Conservation (phyloP, 164 flowering plant species). For the Tetrastigma voinierianum region DNA sequence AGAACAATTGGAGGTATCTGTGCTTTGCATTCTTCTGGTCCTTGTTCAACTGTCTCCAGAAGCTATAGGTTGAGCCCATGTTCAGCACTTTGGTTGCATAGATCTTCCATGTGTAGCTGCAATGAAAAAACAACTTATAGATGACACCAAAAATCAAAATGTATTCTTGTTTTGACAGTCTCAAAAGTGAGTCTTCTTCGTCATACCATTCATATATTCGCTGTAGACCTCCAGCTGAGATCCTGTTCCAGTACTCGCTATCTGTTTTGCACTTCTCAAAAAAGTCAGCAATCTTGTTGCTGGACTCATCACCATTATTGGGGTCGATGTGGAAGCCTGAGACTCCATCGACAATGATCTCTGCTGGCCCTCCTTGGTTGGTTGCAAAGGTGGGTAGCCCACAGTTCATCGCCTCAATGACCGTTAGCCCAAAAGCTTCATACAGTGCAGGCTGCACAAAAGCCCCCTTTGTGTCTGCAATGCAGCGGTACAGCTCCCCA, state of each 20-base stretch:
- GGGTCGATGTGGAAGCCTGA: conserved; percentile 93
- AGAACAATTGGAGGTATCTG: conserved; percentile 78
- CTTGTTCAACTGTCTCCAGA: conserved; percentile 78
- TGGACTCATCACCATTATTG: conserved; percentile 70
- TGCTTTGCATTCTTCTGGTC: conserved; percentile 75
- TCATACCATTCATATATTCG: conserved; percentile 83
- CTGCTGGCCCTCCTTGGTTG: conserved; percentile 96
- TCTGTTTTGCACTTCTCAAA: conserved; percentile 80
- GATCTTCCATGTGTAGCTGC: conserved; percentile 99
- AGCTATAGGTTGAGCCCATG: conserved; percentile 82
- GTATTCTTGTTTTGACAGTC: no score
- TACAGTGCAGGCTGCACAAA: conserved; percentile 91
- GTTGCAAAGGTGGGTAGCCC: conserved; percentile 94
- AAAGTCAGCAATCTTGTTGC: conserved; percentile 83
- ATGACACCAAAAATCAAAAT: not conserved
- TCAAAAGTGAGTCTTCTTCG: not conserved
- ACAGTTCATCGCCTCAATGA: conserved; percentile 95
- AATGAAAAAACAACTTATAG: conserved; percentile 4
- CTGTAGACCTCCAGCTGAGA: conserved; percentile 60
- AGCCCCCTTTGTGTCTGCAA: conserved; percentile 92
- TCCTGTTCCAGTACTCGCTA: conserved; percentile 55
- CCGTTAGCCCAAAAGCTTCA: conserved; percentile 92
- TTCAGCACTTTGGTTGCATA: conserved; percentile 82
- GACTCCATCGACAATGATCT: conserved; percentile 81
- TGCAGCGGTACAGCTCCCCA: conserved; percentile 71